phyloP scores from a whole-genome alignment of 73 alveolate genomes.

The Vitrella brassicaformis region DNA sequence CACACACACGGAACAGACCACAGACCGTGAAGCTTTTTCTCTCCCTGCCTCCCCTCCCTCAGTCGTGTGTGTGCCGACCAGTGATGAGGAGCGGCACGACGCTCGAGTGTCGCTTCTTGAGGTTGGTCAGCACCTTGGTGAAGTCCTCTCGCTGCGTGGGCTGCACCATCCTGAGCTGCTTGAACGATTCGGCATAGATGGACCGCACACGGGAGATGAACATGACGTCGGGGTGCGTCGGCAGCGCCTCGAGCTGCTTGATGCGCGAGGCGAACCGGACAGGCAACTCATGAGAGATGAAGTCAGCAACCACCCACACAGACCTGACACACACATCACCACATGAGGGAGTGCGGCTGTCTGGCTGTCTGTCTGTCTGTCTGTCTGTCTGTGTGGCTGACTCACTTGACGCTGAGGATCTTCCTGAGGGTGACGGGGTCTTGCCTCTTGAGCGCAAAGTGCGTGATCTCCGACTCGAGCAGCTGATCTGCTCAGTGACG shows the following conservation, averaged over 20 bases:
- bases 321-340: too few species aligned
- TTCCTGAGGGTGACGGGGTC: not conserved
- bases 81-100: not conserved
- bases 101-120: not conserved
- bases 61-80: not conserved
- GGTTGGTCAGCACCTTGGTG: not conserved
- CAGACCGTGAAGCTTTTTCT: too few species aligned
- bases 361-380: too few species aligned
- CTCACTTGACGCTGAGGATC: not conserved
- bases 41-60: not conserved
- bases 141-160: too few species aligned
- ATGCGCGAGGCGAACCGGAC: not conserved
- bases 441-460: conserved; percentile 2
- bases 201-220: too few species aligned
- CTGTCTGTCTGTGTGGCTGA: too few species aligned
- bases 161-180: not conserved
- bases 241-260: not conserved
- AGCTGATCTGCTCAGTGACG: too few species aligned
- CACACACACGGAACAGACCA: too few species aligned
- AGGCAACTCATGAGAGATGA: not conserved
- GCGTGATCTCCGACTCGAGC: conserved; percentile 34
- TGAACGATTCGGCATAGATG: not conserved
- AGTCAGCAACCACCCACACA: not conserved
- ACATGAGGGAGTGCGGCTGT: too few species aligned
- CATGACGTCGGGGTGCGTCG: too few species aligned